Evolutionary conservation across 2,329 filamentous ascomycete species (phyloP).

Genomic region (Pestalotiopsis sp.): DNA sequence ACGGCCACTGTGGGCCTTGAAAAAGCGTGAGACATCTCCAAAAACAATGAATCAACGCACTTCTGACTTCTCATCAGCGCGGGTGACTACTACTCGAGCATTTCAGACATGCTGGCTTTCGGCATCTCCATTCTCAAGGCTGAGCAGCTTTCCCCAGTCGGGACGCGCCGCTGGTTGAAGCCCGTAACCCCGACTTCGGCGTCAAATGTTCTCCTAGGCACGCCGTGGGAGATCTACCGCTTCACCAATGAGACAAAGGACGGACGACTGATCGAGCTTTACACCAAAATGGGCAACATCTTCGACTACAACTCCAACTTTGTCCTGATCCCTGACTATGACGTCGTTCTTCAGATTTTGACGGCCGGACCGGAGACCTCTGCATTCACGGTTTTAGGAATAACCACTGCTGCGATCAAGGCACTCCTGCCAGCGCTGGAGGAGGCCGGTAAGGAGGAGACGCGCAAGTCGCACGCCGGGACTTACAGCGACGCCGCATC

Average conservation of each 20-base stretch:
- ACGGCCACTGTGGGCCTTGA: conserved; percentile 5
- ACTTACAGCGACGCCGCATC: conserved; percentile 38
- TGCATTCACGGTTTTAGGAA: not conserved
- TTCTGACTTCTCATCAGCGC: conserved; percentile 25
- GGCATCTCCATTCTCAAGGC: conserved; percentile 44
- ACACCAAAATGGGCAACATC: conserved; percentile 36
- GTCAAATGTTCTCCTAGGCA: conserved; percentile 30
- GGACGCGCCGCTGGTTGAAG: conserved; percentile 42
- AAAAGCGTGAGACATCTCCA: conserved; percentile 32
- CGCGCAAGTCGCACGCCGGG: conserved; percentile 33
- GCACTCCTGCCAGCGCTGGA: conserved; percentile 44
- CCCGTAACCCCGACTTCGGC: conserved; percentile 30
- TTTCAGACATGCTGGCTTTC: conserved; percentile 41
- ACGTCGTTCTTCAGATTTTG: conserved; percentile 30
- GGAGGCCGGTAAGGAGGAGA: conserved; percentile 40
- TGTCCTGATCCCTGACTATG: conserved; percentile 36
- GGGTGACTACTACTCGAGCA: conserved; percentile 47
- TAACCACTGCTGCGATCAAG: conserved; percentile 27
- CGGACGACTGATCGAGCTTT: conserved; percentile 33
- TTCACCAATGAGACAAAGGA: conserved; percentile 31
- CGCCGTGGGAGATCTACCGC: conserved; percentile 36
- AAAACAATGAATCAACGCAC: not conserved
- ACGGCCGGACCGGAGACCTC: conserved; percentile 21
- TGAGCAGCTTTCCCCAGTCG: conserved; percentile 34
- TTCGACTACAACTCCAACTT: conserved; percentile 32